Conservation (phyloP, 208 protist species). For the Crithidia brevicula region DNA sequence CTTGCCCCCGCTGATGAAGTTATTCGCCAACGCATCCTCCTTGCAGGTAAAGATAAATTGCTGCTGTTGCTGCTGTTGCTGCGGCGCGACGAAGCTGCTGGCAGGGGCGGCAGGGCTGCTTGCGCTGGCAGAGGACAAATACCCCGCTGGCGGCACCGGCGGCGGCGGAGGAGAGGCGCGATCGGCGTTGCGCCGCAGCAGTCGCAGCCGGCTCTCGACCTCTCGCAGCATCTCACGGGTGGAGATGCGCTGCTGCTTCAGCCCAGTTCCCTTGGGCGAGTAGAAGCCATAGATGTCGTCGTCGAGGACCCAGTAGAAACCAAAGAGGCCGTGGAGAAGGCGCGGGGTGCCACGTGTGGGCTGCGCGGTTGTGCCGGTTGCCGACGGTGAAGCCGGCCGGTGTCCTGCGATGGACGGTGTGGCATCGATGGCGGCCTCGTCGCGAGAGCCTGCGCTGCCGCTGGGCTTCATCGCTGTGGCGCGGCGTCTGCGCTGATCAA, state of each 20-base stretch:
- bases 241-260: constrained; percentile 61
- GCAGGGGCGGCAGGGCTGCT: not conserved
- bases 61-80: constrained; percentile 13
- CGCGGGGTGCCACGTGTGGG: constrained; percentile 13
- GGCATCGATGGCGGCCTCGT: not conserved
- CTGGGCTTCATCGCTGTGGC: not conserved
- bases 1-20: constrained; percentile 23
- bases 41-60: constrained; percentile 39
- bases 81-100: not conserved
- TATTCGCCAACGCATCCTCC: constrained; percentile 42
- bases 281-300: constrained; percentile 86
- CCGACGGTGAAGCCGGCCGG: not conserved
- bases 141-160: constrained; percentile 13
- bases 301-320: constrained; percentile 89
- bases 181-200: constrained; percentile 38
- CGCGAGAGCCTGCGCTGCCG: not conserved
- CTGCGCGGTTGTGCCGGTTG: not conserved
- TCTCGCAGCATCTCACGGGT: constrained; percentile 62
- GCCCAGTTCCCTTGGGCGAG: constrained; percentile 9
- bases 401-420: not conserved
- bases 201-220: constrained; percentile 50
- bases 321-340: constrained; percentile 51
- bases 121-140: not conserved
- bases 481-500: constrained; percentile 1
- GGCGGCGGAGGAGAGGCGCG: constrained; percentile 19